Evolutionary conservation across 2,329 filamentous ascomycete genomes (phyloP).

Genomic region (Aspergillus arachidicola): DNA sequence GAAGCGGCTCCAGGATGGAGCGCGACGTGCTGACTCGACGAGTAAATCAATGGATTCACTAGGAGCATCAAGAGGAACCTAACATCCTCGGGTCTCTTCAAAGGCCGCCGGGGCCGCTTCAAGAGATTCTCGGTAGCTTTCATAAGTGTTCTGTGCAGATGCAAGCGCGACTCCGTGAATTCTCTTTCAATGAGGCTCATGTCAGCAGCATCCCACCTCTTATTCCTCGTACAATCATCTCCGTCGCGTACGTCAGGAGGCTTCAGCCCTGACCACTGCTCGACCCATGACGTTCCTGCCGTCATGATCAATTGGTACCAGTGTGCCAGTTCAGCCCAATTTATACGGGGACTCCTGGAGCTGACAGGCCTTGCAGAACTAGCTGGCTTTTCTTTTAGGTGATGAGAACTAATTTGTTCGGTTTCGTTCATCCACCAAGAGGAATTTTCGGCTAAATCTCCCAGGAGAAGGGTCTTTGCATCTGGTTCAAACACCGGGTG

Average conservation of each 20-base stretch:
- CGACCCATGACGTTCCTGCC: conserved; percentile 68
- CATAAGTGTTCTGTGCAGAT: conserved; percentile 69
- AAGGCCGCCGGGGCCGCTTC: conserved; percentile 72
- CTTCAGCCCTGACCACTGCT: conserved; percentile 59
- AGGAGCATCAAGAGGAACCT: conserved; percentile 78
- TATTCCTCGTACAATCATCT: conserved; percentile 23
- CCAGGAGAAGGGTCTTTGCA: conserved; percentile 72
- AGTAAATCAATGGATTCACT: conserved; percentile 74
- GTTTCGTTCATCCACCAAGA: conserved; percentile 76
- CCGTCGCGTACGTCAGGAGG: conserved; percentile 33
- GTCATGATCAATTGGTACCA: conserved; percentile 76
- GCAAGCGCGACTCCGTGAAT: conserved; percentile 65
- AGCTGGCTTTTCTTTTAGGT: conserved; percentile 37
- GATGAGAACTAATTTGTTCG: conserved; percentile 35
- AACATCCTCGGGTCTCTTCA: conserved; percentile 69
- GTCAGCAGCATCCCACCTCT: conserved; percentile 46
- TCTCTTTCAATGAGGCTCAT: conserved; percentile 54
- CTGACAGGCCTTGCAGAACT: conserved; percentile 48
- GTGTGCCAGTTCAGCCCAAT: conserved; percentile 70
- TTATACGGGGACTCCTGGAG: conserved; percentile 67
- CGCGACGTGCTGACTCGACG: conserved; percentile 33
- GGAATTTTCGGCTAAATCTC: conserved; percentile 78
- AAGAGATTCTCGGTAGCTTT: conserved; percentile 78
- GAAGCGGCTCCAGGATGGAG: conserved; percentile 18
- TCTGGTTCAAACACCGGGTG: conserved; percentile 65